Conservation (phyloP, 345 rosid genomes). For the Populus euphratica region DNA sequence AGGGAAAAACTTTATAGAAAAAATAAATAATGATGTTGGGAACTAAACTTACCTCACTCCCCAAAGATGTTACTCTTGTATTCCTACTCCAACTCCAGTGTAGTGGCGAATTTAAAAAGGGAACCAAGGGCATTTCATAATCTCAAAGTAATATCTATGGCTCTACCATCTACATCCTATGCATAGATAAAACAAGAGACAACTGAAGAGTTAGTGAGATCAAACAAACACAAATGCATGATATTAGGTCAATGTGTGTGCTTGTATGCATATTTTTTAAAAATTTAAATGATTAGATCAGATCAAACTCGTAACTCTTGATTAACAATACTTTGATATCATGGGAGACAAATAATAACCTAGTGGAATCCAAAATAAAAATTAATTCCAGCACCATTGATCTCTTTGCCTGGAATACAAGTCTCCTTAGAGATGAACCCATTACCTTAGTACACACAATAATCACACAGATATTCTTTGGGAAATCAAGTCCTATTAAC, state of each 20-base stretch:
- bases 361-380: slow-evolving; percentile 85
- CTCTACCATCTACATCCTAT: slow-evolving; percentile 90
- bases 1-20: background rate
- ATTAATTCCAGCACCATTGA: slow-evolving; percentile 94
- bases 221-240: background rate
- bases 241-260: too few species aligned
- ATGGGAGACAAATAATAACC: slow-evolving; percentile 30
- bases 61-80: slow-evolving; percentile 95
- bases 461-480: slow-evolving; percentile 71
- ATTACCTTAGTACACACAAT: slow-evolving; percentile 86
- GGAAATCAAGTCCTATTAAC: slow-evolving; percentile 66
- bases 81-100: slow-evolving; percentile 85
- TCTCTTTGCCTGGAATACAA: slow-evolving; percentile 88
- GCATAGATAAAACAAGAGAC: slow-evolving; percentile 1
- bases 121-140: slow-evolving; percentile 95
- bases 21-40: background rate
- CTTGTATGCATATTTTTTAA: too few species aligned
- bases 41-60: slow-evolving; percentile 60
- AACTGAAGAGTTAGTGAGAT: background rate
- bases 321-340: too few species aligned
- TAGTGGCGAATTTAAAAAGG: slow-evolving; percentile 84
- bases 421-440: slow-evolving; percentile 92
- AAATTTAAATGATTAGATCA: too few species aligned
- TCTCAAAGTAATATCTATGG: slow-evolving; percentile 77
- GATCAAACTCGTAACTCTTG: too few species aligned